Evolutionary conservation across 2,329 filamentous ascomycete genomes (phyloP), one percentile per base, ranked within the genome.

Genomic region (Drechslerella stenobrocha): DNA sequence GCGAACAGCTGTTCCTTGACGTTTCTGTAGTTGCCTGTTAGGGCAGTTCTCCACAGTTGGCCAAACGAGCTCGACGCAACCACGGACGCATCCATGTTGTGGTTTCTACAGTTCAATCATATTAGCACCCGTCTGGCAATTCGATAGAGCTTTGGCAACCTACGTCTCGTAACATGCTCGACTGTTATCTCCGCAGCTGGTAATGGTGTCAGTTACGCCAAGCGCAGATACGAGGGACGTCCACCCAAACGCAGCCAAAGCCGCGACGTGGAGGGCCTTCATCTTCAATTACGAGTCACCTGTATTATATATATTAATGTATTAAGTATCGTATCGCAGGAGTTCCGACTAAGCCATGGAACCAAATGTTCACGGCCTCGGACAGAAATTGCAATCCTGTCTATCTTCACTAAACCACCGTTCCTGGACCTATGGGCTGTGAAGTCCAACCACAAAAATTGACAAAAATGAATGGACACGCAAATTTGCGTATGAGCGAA

Each of bases 51-150:
- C 76, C 82, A 85, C 5, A 84, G 74, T 63, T 82, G 80, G 18
- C 79, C 81, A 70, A 84, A 85, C 51, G 81, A 78, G 1, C 79
- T 74, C 57, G 81, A 82, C 37, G 77, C 79, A 1, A 86, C 82
- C 6, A 84, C 76, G 11, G 80, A 77, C 0, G 83, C 83, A 71
- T 85, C 82, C 80, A 86, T 82, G 74, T 85, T 85, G 73, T 86
- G 83, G 72, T 83, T 85, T 35, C 63, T 67, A 46, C 35, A 60
- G 9, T 32, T 13, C 20, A 18, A 74, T n/a, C n/a, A 76, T 45
- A 3, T 59, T 30, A 60, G 50, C 51, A 55, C 13, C 34, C 23
- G 30, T 24, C 35, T n/a, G 9, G 11, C 4, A 18, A n/a, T 11
- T 42, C 26, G 35, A 30, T 30, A 8, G 30, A 15, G 5, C 11